These are phyloP conservation scores for Zopfochytrium polystomum DNA, from an alignment of 371 early-diverging fungal species.

Conservation along the genomic window DNA sequence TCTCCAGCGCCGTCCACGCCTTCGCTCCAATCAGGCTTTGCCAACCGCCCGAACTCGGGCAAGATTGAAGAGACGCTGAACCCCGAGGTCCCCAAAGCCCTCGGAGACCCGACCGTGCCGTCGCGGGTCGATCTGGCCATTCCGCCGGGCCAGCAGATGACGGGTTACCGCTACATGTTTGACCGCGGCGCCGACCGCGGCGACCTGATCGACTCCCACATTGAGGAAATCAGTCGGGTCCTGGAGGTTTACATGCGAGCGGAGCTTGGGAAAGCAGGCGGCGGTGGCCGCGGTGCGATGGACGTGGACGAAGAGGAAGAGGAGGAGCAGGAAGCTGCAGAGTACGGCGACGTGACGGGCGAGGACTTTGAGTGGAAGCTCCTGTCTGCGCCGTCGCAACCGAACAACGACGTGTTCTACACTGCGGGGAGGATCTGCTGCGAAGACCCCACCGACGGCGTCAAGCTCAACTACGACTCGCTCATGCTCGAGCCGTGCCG, in stretches of 20 bases:
- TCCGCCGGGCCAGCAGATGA: neutral
- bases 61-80: neutral
- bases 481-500: constrained; percentile 75
- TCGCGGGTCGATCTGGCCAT: neutral
- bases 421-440: constrained; percentile 71
- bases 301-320: neutral
- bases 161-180: neutral
- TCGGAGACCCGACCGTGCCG: neutral
- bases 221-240: neutral
- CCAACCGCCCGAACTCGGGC: neutral
- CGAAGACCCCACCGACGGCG: constrained; percentile 48
- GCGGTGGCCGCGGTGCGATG: neutral
- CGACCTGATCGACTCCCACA: neutral
- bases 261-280: neutral
- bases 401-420: constrained; percentile 52
- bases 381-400: constrained; percentile 59
- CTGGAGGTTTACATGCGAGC: neutral
- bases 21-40: neutral
- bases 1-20: too few relatives aligned
- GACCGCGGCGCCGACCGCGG: neutral
- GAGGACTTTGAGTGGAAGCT: neutral
- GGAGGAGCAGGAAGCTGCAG: neutral
- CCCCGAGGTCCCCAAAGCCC: neutral
- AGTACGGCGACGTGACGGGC: too few relatives aligned
- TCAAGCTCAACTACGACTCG: constrained; percentile 65